Evolutionary conservation across 768 basidiomycete species (phyloP).

Genomic region (Amanita thiersii): DNA sequence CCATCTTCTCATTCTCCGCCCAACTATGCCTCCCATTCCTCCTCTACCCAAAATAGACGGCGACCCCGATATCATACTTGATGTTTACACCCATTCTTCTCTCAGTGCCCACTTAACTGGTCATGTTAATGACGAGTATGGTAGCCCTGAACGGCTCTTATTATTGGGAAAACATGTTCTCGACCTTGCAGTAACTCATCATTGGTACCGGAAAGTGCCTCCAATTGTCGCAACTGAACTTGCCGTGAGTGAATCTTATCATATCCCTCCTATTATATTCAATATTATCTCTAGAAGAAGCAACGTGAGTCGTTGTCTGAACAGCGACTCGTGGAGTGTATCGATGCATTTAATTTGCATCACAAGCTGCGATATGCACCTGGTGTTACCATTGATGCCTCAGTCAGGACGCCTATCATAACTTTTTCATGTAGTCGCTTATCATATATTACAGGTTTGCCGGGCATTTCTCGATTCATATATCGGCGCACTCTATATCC

Average conservation of each 20-base stretch:
- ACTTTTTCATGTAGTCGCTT: not conserved
- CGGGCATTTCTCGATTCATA: conserved; percentile 48
- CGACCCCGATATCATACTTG: conserved; percentile 44
- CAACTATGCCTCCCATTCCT: conserved; percentile 25
- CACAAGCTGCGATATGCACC: conserved; percentile 43
- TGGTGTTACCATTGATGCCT: conserved; percentile 23
- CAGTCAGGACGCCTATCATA: conserved; percentile 10
- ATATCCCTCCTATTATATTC: no score
- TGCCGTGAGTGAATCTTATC: no score
- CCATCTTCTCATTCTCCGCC: conserved; percentile 8
- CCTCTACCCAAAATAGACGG: conserved; percentile 50
- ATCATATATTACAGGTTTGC: conserved; percentile 14
- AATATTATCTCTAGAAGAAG: not conserved
- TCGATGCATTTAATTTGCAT: conserved; percentile 35
- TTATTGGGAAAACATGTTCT: conserved; percentile 48
- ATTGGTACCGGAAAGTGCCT: conserved; percentile 39
- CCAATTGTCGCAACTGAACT: conserved; percentile 33
- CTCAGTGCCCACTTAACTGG: conserved; percentile 18
- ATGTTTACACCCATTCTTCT: conserved; percentile 47
- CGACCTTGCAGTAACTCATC: conserved; percentile 41
- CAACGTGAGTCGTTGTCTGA: conserved; percentile 7
- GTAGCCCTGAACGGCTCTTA: conserved; percentile 52
- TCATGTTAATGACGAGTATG: conserved; percentile 37
- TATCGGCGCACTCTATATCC: conserved; percentile 58
- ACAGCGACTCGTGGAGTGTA: not conserved